Evolutionary conservation across 768 basidiomycete species (phyloP), one percentile per base, ranked within the genome.

Genomic region (Naematelia aurantialba): DNA sequence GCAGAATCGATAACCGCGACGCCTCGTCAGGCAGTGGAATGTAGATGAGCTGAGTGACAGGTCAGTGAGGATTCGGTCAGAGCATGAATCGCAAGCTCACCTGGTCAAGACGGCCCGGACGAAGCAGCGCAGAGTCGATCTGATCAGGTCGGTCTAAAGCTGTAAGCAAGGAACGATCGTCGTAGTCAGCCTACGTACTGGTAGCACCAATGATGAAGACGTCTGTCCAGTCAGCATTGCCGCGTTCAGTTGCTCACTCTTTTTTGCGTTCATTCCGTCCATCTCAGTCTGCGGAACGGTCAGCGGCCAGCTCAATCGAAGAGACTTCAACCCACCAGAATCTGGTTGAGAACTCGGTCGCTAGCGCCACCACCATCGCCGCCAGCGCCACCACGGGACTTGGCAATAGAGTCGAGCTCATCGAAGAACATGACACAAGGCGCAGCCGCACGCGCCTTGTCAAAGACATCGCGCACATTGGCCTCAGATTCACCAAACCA

Each of bases 361-460:
- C 94, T 88, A 12, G 96, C 94, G 62, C 96, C 96, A 64, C 96
- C 96, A 55, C 80, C 96, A 79, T 98, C 96, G 8, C 82, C 79
- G 2, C 84, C 82, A 21, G 85, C 84, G 22, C 78, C 78, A 62
- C 96, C 96, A 79, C 96, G 90, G 54, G 92, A 85, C 81, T 98
- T 98, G 47, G 96, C 96, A 72, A 99, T 98, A 14, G 94, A 96
- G 78, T 99, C 96, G 77, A 99, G 82, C 79, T 99, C 96, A 72
- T 99, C 96, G 80, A 99, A 99, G 89, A 99, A 99, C 91, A 99
- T 96, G 69, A 99, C 96, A 76, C 96, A 98, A 56, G 96, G 96
- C 25, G 96, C 94, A 5, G 96, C 96, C 17, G 96, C 96, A 68
- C 96, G 90, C 27, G 96, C 96, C 81, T 98, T 98, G 84, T 99